Base-by-base conservation (phyloP, 2,329 filamentous ascomycete species). In the Paraphaeosphaeria sporulosa region DNA sequence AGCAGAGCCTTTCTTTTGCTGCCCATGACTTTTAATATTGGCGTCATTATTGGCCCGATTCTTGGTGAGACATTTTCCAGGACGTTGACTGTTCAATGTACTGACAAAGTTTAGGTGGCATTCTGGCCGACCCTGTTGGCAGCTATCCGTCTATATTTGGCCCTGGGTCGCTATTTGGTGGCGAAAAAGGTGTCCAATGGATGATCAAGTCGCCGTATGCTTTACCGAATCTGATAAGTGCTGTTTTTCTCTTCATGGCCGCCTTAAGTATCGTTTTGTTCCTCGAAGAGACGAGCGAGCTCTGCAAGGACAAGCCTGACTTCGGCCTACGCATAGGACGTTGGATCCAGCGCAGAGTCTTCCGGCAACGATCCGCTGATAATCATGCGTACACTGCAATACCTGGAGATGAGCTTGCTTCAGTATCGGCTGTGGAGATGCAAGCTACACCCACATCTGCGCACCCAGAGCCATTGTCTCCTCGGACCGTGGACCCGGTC, bases 1-100 rank as follows among this genome's bases (percentile, higher is more conserved):
- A 79, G 76, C 27, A 78, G 85, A 53, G 86, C 86, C 0, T 89
- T 89, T 60, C 70, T 89, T 38, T 77, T 89, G 9, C 65, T 89
- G 57, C 86, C 86, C 0, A 89, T 93, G 84, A 90, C 88, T 51
- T 89, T 91, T 76, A 91, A 91, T 66, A 76, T 83, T 51, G 82
- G 82, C 0, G 80, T 83, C 7, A 82, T 84, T 17, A 73, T 84
- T 47, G 82, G 78, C 0, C 78, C 78, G 0, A 72, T 79, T 4
- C 61, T 79, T 1, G 77, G 77, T 77, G 67, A 42, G 63, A 40
- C 40, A 32, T 34, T 15, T 3, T 9, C 8, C 30, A 32, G 30
- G 8, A 62, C 23, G 38, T 1, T 3, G 8, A 13, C 9, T 30
- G 21, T n/a, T 12, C 1, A 6, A 12, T 27, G 27, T n/a, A 55